Percentiles rank a stretch among this genome's conserved stretches.
Evolutionary conservation across 352 stramenopile species (phyloP).

Genomic region (Globisporangium mamillatum): DNA sequence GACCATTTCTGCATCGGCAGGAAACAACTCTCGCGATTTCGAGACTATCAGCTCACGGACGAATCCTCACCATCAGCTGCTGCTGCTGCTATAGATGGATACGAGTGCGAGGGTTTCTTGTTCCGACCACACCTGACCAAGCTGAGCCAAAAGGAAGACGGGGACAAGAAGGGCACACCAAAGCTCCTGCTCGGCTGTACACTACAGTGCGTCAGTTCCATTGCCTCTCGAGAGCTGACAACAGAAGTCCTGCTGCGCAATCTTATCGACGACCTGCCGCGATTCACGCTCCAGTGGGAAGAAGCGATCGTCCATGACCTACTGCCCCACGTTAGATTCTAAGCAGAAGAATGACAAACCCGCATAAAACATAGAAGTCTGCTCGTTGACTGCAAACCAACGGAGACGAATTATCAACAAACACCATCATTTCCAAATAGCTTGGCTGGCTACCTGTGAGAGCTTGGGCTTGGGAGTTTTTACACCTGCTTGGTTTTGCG

Average conservation of each 20-base stretch:
- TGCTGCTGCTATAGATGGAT: constrained; percentile 8
- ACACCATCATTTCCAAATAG: neutral
- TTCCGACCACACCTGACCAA: constrained; percentile 25
- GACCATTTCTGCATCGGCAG: constrained; percentile 39
- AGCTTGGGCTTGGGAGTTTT: neutral
- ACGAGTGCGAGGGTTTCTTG: constrained; percentile 23
- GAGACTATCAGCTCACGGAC: constrained; percentile 17
- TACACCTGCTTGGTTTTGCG: constrained; percentile 47
- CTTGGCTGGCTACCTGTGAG: neutral
- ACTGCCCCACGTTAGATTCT: constrained; percentile 20
- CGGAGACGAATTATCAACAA: neutral
- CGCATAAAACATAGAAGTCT: neutral
- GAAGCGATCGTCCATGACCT: constrained; percentile 40
- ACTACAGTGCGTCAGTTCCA: constrained; percentile 37
- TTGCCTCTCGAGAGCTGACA: constrained; percentile 23
- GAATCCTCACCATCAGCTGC: neutral
- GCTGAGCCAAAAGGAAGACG: neutral
- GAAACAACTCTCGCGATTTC: constrained; percentile 43
- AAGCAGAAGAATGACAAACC: neutral
- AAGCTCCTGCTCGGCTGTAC: constrained; percentile 31
- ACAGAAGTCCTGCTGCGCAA: constrained; percentile 25
- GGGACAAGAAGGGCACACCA: constrained; percentile 22
- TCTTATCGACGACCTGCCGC: constrained; percentile 38
- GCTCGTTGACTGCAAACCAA: neutral
- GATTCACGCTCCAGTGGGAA: constrained; percentile 43